Evolutionary conservation across 2,329 filamentous ascomycete species (phyloP).

Genomic region (Xylaria sp.): DNA sequence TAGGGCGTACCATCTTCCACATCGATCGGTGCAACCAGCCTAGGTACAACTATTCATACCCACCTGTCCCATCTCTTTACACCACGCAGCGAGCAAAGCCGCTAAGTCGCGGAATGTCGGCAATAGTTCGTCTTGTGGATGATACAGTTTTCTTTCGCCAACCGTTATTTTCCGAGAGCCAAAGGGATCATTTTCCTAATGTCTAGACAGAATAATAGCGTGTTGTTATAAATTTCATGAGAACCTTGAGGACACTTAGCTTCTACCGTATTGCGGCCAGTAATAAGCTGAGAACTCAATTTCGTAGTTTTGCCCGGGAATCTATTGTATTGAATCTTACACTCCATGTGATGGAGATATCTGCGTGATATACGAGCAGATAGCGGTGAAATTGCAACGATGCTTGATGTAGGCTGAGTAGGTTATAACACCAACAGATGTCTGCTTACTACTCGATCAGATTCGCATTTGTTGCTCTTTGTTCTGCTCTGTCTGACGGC

Average conservation of each 20-base stretch:
- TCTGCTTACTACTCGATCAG: constrained; percentile 12
- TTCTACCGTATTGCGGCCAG: constrained; percentile 10
- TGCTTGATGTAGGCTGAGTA: not conserved
- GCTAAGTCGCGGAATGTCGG: not conserved
- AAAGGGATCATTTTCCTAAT: not conserved
- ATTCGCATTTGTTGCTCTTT: not conserved
- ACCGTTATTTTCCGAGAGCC: not conserved
- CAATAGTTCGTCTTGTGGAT: not conserved
- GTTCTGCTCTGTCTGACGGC: not conserved
- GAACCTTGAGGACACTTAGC: not conserved
- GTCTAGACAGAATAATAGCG: not conserved
- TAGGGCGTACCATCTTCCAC: not conserved
- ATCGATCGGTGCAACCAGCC: not conserved
- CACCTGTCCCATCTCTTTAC: not conserved
- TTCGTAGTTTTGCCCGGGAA: not conserved
- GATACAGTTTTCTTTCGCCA: not conserved
- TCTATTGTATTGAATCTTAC: not conserved
- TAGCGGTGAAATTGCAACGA: not conserved
- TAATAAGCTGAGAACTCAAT: constrained; percentile 8
- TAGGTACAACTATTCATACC: not conserved
- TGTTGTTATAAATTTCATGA: not conserved
- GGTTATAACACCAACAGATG: not conserved
- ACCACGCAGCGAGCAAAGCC: not conserved
- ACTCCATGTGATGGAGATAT: not conserved
- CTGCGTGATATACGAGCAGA: not conserved